These are phyloP conservation scores for Grosmannia serpens DNA, from an alignment of 2,329 filamentous ascomycete species.

Conservation along the genomic window DNA sequence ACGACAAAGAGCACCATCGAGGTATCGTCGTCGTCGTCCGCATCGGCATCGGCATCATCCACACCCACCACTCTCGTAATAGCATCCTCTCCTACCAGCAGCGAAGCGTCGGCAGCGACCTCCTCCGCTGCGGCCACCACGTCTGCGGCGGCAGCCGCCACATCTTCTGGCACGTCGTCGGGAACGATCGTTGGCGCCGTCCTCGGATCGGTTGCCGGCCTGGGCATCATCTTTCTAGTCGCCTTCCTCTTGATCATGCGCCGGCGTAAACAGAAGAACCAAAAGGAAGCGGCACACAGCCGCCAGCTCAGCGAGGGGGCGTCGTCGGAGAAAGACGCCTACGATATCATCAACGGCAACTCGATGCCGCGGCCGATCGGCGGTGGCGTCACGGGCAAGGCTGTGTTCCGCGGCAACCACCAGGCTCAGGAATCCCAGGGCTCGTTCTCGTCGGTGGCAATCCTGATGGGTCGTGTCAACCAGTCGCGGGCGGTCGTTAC, in stretches of 20 bases:
- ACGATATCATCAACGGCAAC: slow-evolving; percentile 34
- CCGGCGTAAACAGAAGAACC: slow-evolving; percentile 39
- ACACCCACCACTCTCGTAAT: slow-evolving; percentile 1
- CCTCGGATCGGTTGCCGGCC: slow-evolving; percentile 67
- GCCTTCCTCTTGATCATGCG: slow-evolving; percentile 58
- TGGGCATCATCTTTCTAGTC: slow-evolving; percentile 58
- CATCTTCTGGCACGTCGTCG: slow-evolving; percentile 19
- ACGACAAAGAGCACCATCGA: slow-evolving; percentile 22
- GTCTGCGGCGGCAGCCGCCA: slow-evolving; percentile 6
- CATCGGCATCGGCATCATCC: slow-evolving; percentile 17
- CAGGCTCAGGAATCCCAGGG: slow-evolving; percentile 39
- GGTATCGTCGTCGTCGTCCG: slow-evolving; percentile 20
- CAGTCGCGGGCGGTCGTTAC: slow-evolving; percentile 28
- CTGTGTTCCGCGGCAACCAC: slow-evolving; percentile 39
- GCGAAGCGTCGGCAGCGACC: slow-evolving; percentile 9
- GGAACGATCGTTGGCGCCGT: slow-evolving; percentile 66
- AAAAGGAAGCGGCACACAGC: slow-evolving; percentile 33
- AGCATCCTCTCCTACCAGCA: slow-evolving; percentile 15
- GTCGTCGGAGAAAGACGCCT: slow-evolving; percentile 46
- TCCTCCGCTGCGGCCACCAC: not conserved
- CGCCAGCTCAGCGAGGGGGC: slow-evolving; percentile 30
- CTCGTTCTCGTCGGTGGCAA: slow-evolving; percentile 53
- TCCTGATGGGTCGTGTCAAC: slow-evolving; percentile 51
- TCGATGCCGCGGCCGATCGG: slow-evolving; percentile 22
- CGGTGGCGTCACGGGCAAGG: slow-evolving; percentile 18